Evolutionary conservation across 225 moss, liverwort and hornwort species (phyloP).

Genomic region (Lunularia cruciata): DNA sequence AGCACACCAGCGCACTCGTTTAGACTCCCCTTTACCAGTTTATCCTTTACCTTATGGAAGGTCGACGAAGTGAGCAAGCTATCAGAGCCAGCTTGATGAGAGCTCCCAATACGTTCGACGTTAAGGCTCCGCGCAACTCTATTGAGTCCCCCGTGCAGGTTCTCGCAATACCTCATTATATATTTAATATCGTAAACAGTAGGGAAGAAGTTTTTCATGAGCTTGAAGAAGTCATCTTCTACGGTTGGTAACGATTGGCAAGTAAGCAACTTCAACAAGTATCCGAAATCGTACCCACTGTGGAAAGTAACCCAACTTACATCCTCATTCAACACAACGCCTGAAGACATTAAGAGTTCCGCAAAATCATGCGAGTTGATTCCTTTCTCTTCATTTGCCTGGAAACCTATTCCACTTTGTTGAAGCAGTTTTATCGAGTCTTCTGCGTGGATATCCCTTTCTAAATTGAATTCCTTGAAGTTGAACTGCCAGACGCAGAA

Average conservation of each 20-base stretch:
- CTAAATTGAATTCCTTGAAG: constrained; percentile 66
- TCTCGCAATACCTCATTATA: constrained; percentile 71
- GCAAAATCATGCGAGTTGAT: constrained; percentile 60
- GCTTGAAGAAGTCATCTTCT: constrained; percentile 62
- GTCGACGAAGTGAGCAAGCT: constrained; percentile 68
- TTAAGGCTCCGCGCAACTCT: constrained; percentile 62
- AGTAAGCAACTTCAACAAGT: constrained; percentile 69
- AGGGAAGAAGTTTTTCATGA: constrained; percentile 66
- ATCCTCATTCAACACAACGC: constrained; percentile 68
- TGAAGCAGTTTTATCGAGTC: constrained; percentile 63
- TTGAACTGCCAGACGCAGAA: constrained; percentile 77
- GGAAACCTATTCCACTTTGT: constrained; percentile 68
- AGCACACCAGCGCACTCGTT: constrained; percentile 59
- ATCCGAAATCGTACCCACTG: constrained; percentile 72
- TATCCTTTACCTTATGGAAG: constrained; percentile 66
- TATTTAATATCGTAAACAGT: constrained; percentile 77
- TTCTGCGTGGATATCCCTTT: constrained; percentile 63
- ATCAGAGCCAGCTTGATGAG: constrained; percentile 72
- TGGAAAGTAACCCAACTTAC: constrained; percentile 75
- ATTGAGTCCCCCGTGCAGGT: constrained; percentile 71
- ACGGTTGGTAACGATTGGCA: constrained; percentile 53
- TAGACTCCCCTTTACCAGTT: constrained; percentile 56
- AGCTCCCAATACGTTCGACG: constrained; percentile 64
- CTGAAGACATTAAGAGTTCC: constrained; percentile 74
- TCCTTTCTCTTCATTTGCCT: constrained; percentile 60